Percentiles rank a stretch among this genome's conserved stretches.
Evolutionary conservation across 768 basidiomycete genomes (phyloP).

Genomic region (Hygrocybe coccinea): DNA sequence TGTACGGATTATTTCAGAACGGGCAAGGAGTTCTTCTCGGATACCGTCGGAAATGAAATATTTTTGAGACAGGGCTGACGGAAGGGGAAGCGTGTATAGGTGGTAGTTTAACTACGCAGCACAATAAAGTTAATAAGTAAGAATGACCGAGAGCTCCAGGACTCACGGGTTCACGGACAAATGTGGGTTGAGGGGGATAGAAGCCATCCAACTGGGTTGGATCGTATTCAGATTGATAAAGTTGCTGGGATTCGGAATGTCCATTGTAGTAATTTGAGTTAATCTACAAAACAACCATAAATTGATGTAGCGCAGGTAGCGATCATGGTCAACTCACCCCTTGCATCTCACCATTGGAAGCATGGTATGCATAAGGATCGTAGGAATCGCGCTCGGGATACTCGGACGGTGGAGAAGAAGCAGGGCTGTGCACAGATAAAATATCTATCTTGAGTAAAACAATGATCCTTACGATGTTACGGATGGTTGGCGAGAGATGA

Average conservation of each 20-base stretch:
- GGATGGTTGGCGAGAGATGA: slow-evolving; percentile 8
- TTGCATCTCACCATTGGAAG: not conserved
- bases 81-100: slow-evolving; percentile 73
- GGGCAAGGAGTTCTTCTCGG: slow-evolving; percentile 41
- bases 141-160: not conserved
- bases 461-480: slow-evolving; percentile 18
- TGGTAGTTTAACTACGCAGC: slow-evolving; percentile 78
- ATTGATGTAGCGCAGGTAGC: not conserved
- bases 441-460: not conserved
- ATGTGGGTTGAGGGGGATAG: slow-evolving; percentile 45
- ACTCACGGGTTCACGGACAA: slow-evolving; percentile 68
- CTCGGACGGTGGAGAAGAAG: slow-evolving; percentile 16
- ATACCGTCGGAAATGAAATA: slow-evolving; percentile 47
- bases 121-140: not conserved
- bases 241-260: slow-evolving; percentile 14
- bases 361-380: slow-evolving; percentile 23
- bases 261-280: slow-evolving; percentile 28
- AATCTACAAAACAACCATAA: slow-evolving; percentile 15
- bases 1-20: slow-evolving; percentile 65
- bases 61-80: slow-evolving; percentile 67
- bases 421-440: slow-evolving; percentile 11
- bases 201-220: slow-evolving; percentile 30
- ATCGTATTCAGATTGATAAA: slow-evolving; percentile 32
- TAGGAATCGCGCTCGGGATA: slow-evolving; percentile 21
- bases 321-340: not conserved